Evolutionary conservation across 192 early-diverging fungal species (phyloP), one percentile per base, ranked within the genome.

Genomic region (Dissophora globulifera): DNA sequence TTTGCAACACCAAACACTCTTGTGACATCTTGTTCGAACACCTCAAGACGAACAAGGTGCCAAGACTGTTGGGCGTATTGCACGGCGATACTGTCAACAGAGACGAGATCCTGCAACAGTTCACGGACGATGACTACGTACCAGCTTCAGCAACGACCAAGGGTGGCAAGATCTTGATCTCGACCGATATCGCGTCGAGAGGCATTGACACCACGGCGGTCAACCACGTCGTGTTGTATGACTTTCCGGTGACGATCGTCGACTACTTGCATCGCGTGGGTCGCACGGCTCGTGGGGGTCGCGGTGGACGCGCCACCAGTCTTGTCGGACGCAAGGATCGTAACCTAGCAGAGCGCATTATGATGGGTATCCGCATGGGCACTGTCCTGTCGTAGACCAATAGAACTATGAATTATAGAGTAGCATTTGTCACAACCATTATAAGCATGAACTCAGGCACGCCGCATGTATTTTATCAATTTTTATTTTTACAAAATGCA

Each of bases 231-330:
- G 81, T 98, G 6, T 62, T 95, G 46, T 96, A 92, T 62, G 95
- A 98, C 47, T 96, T 98, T 70, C 96, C 96, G 0, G 88, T 90
- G 5, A 94, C 92, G 0, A 89, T 91, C 1, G 91, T 96, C 22
- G 94, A 98, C 79, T 98, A 96, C 72, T 59, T 98, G 53, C 97
- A 98, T 72, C 89, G 97, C 19, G 85, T 93, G 2, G 97, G 97
- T 0, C 81, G 97, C 16, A 97, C 97, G 0, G 97, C 93, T 5
- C 85, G 97, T 5, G 91, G 89, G 0, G 95, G 95, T 7, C 80
- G 82, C 12, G 79, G 68, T 1, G 97, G 97, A 13, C 86, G 91
- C 55, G 94, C 92, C 7, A 93, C 93, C 12, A 89, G 88, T 49
- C 83, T 98, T 61, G 84, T 98, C 4, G 86, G 88, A 22, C 88